These are phyloP conservation scores for Phytopythium oedochilum DNA, from an alignment of 352 stramenopile species.

Conservation along the genomic window DNA sequence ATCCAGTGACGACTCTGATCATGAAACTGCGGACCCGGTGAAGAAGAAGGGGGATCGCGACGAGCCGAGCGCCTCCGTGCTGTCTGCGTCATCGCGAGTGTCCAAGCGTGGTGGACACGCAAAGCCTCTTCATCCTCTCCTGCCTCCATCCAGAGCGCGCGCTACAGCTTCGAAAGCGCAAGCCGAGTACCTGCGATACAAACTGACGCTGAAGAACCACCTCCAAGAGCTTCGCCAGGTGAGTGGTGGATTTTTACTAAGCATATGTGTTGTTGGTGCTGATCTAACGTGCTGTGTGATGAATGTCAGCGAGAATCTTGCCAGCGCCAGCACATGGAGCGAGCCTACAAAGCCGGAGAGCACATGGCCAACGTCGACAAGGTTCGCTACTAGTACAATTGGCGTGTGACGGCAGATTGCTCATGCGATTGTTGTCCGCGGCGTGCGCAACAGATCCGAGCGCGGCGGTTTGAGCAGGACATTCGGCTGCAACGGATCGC, in stretches of 20 bases:
- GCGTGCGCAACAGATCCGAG: constrained; percentile 37
- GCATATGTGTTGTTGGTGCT: neutral
- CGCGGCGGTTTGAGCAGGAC: constrained; percentile 60
- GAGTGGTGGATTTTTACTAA: neutral
- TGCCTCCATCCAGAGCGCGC: constrained; percentile 16
- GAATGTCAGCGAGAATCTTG: constrained; percentile 39
- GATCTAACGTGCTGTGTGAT: neutral
- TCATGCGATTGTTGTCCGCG: neutral
- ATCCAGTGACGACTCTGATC: constrained; percentile 8
- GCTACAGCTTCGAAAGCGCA: constrained; percentile 28
- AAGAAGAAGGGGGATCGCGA: constrained; percentile 29
- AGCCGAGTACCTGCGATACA: constrained; percentile 63
- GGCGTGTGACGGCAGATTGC: too few species aligned
- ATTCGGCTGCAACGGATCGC: constrained; percentile 62
- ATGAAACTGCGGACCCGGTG: constrained; percentile 9
- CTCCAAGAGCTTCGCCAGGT: constrained; percentile 53
- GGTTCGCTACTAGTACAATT: too few species aligned
- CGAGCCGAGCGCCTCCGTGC: constrained; percentile 13
- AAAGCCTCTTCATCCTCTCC: constrained; percentile 39
- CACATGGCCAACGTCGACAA: constrained; percentile 64
- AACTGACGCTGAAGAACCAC: constrained; percentile 61
- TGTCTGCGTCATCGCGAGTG: neutral
- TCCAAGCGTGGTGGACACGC: neutral
- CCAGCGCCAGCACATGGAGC: constrained; percentile 54
- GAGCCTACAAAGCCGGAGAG: constrained; percentile 53